These are phyloP conservation scores for Jimgerdemannia flammicorona DNA, from an alignment of 192 early-diverging fungal species.

Conservation along the genomic window DNA sequence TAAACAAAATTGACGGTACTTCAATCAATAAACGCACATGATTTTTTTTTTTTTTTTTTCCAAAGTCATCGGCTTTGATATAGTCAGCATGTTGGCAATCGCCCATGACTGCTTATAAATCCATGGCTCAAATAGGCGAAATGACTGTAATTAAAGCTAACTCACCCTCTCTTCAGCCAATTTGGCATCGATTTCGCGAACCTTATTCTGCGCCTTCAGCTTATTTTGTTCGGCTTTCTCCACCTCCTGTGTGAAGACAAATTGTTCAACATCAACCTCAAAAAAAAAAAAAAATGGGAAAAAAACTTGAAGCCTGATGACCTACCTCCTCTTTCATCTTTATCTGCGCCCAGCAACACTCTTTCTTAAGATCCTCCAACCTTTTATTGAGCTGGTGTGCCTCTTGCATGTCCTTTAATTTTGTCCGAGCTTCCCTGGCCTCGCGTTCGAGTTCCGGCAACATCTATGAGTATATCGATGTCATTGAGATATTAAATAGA, in stretches of 20 bases:
- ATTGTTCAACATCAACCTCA: not conserved
- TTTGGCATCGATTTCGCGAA: constrained; percentile 2
- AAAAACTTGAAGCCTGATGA: too few species aligned
- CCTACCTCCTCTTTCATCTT: constrained; percentile 45
- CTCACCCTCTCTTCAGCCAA: constrained; percentile 2
- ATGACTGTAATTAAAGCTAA: not conserved
- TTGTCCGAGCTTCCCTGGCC: constrained; percentile 59
- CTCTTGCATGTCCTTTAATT: constrained; percentile 63
- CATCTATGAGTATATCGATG: too few species aligned
- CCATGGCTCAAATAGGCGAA: too few species aligned
- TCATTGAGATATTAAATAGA: too few species aligned
- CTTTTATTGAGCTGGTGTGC: constrained; percentile 52
- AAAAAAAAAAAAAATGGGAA: too few species aligned
- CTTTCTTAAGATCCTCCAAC: constrained; percentile 56
- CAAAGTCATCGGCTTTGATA: not conserved
- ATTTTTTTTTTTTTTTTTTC: not conserved
- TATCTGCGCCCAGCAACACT: constrained; percentile 77
- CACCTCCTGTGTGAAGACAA: constrained; percentile 9
- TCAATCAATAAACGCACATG: not conserved
- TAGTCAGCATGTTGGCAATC: too few species aligned
- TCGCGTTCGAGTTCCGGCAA: constrained; percentile 63
- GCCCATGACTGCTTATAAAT: too few species aligned
- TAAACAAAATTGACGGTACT: not conserved
- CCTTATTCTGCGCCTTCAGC: not conserved
- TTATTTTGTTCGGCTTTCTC: not conserved